phyloP scores from a whole-genome alignment of 352 stramenopile genomes.

The Globisporangium cylindrosporum region DNA sequence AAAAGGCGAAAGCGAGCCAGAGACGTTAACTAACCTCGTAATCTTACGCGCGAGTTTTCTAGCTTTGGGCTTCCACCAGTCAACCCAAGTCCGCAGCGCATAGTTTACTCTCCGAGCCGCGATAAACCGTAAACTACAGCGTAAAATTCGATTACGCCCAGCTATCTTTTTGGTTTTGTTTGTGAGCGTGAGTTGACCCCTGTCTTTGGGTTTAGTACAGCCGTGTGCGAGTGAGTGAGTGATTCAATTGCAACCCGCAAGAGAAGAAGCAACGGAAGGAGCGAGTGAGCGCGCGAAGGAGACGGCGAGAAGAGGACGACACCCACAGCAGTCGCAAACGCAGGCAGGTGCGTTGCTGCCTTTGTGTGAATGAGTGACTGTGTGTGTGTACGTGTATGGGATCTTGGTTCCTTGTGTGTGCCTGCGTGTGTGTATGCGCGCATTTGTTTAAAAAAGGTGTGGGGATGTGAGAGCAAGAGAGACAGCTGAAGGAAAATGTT shows the following conservation, averaged over 20 bases:
- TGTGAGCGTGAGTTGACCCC: not conserved
- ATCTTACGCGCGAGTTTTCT: not conserved
- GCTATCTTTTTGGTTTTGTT: not conserved
- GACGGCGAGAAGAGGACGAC: not conserved
- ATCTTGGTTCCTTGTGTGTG: not conserved
- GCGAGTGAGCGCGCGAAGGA: not conserved
- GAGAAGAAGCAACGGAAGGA: not conserved
- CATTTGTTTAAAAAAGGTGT: not conserved
- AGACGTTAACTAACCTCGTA: not conserved
- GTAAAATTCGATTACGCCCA: not conserved
- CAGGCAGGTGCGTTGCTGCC: not conserved
- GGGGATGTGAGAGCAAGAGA: not conserved
- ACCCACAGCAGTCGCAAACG: not conserved
- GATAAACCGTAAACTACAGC: not conserved
- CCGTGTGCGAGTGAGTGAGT: not conserved
- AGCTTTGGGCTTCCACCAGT: not conserved
- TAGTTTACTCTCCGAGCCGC: not conserved
- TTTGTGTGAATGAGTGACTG: not conserved
- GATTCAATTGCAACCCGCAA: constrained; percentile 1
- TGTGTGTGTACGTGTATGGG: not conserved
- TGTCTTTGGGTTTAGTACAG: not conserved
- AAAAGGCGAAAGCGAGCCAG: not conserved
- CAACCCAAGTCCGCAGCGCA: not conserved
- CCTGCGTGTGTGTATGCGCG: not conserved
- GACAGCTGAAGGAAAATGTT: not conserved